Conservation (phyloP, 2,329 filamentous ascomycete genomes). For the Trichoderma sp. region DNA sequence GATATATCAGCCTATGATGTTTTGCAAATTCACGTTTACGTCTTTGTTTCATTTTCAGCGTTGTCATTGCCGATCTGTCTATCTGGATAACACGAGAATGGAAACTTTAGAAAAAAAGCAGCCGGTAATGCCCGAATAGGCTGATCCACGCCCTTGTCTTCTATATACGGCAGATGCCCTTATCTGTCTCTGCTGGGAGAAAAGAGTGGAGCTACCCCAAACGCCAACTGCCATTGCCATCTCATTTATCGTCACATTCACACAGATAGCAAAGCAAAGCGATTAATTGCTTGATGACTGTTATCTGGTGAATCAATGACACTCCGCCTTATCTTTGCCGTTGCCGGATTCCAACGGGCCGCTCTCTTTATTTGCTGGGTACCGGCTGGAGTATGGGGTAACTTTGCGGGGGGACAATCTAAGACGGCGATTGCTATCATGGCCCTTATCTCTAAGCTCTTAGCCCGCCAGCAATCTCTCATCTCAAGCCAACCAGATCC, state of each 20-base stretch:
- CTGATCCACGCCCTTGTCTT: not conserved
- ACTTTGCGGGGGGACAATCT: conserved; percentile 9
- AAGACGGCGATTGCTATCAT: not conserved
- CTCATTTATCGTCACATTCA: not conserved
- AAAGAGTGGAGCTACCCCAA: not conserved
- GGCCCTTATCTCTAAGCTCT: conserved; percentile 6
- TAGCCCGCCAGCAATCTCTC: not conserved
- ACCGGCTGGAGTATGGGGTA: conserved; percentile 8
- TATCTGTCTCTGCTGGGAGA: conserved; percentile 5
- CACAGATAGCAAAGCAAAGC: not conserved
- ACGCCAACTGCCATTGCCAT: not conserved
- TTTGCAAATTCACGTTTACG: not conserved
- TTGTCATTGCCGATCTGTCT: not conserved
- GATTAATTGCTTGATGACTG: conserved; percentile 21
- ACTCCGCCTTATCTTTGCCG: conserved; percentile 10
- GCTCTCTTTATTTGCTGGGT: not conserved
- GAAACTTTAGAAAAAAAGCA: not conserved
- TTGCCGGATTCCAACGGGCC: not conserved
- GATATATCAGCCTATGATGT: not conserved
- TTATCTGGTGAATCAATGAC: conserved; percentile 10
- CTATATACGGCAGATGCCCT: not conserved
- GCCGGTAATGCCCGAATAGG: not conserved
- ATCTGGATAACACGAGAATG: not conserved
- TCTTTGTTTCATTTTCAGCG: not conserved
- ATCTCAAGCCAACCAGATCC: conserved; percentile 12